phyloP scores from a whole-genome alignment of 1,284 basidiomycete species.

The Vanrija humicola region DNA sequence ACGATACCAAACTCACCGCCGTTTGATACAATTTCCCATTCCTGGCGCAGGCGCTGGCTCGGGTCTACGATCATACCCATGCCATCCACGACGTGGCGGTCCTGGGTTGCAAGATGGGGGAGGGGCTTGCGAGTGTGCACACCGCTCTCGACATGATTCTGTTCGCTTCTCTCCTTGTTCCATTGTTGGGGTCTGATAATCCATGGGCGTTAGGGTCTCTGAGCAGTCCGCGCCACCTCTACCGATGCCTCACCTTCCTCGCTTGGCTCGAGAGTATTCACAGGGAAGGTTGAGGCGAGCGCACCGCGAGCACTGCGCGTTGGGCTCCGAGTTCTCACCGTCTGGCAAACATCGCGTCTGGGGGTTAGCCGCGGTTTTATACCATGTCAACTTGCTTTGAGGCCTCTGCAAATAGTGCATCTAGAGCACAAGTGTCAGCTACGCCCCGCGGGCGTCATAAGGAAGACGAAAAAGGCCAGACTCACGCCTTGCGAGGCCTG shows the following conservation, averaged over 20 bases:
- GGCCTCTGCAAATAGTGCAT: conserved; percentile 12
- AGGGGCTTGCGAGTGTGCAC: too few species aligned
- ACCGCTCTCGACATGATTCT: too few species aligned
- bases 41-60: too few species aligned
- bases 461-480: not conserved
- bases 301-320: conserved; percentile 13
- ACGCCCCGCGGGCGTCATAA: not conserved
- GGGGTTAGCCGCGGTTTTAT: not conserved
- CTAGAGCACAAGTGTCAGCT: not conserved
- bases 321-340: conserved; percentile 13
- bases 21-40: too few species aligned
- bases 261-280: conserved; percentile 10
- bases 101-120: too few species aligned
- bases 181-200: too few species aligned
- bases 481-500: conserved; percentile 19
- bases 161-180: too few species aligned
- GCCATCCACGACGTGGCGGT: too few species aligned
- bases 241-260: conserved; percentile 4
- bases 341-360: conserved; percentile 16
- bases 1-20: too few species aligned
- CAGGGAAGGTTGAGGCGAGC: conserved; percentile 11
- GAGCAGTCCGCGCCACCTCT: too few species aligned
- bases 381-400: conserved; percentile 7
- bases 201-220: too few species aligned
- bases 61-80: too few species aligned